phyloP scores from a whole-genome alignment of 208 protist genomes.

The Trypanosomatidae sp. region DNA sequence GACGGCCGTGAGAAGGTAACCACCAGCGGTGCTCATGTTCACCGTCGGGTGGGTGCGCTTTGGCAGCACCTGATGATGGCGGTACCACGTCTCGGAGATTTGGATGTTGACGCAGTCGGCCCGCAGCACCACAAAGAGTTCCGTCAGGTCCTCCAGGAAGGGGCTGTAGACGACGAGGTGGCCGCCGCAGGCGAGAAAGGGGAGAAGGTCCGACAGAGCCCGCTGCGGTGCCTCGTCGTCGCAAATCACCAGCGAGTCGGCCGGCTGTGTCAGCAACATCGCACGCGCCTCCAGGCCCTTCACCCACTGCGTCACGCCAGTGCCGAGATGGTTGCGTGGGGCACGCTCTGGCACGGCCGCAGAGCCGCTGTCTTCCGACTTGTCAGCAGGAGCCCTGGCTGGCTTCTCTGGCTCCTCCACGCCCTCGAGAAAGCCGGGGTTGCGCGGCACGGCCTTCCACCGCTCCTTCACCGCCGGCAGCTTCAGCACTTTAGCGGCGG shows the following conservation, averaged over 20 bases:
- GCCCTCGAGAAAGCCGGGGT: conserved; percentile 66
- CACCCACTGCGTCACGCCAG: conserved; percentile 67
- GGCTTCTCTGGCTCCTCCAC: conserved; percentile 29
- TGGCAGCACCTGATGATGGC: conserved; percentile 93
- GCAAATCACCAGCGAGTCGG: conserved; percentile 78
- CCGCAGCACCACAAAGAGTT: conserved; percentile 60
- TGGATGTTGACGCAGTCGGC: conserved; percentile 79
- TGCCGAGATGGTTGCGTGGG: neutral
- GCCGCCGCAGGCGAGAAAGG: conserved; percentile 72
- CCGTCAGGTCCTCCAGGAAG: conserved; percentile 78
- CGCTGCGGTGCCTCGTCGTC: conserved; percentile 37
- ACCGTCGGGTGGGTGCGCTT: conserved; percentile 93
- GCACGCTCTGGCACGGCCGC: conserved; percentile 10
- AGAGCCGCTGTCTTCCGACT: neutral
- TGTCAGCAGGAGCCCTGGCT: conserved; percentile 3
- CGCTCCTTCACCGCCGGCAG: conserved; percentile 66
- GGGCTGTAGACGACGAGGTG: conserved; percentile 89
- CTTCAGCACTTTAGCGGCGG: conserved; percentile 56
- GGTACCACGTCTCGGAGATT: conserved; percentile 93
- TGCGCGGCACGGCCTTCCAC: conserved; percentile 86
- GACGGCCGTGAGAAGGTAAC: conserved; percentile 91
- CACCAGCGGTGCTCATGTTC: conserved; percentile 90
- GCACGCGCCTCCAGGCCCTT: conserved; percentile 65
- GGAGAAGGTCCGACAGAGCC: conserved; percentile 57
- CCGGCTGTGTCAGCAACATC: conserved; percentile 49